These are phyloP conservation scores for Selaginella moellendorffii DNA, from an alignment of 75 land plant genomes.

Conservation along the genomic window DNA sequence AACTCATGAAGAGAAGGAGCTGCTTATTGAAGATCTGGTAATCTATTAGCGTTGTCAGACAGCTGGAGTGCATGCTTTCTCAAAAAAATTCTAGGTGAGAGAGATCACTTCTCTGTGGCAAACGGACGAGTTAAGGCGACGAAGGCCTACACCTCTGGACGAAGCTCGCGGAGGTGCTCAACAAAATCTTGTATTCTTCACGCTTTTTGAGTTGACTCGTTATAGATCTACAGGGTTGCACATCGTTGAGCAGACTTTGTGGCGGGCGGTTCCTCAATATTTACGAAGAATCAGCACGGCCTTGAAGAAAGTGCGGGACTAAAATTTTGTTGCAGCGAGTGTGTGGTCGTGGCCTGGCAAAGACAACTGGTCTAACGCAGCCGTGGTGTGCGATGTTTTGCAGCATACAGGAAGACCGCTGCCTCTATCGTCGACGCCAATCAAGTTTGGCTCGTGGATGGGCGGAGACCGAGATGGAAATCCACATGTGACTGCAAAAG, in stretches of 20 bases:
- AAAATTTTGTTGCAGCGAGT: not conserved
- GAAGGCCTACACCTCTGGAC: slow-evolving; percentile 86
- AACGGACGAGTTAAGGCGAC: slow-evolving; percentile 87
- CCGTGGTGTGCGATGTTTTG: not conserved
- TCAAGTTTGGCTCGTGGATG: slow-evolving; percentile 28
- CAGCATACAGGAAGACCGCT: not conserved
- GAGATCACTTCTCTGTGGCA: slow-evolving; percentile 87
- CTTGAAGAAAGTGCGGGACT: not conserved
- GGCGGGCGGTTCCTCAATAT: slow-evolving; percentile 3
- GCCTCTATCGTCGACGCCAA: not conserved
- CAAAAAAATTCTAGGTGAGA: slow-evolving; percentile 37
- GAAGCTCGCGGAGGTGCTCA: slow-evolving; percentile 76
- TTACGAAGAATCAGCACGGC: slow-evolving; percentile 2
- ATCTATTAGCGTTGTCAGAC: not conserved
- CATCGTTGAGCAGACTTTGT: slow-evolving; percentile 6
- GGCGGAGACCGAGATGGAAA: slow-evolving; percentile 29
- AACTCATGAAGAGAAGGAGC: slow-evolving; percentile 4
- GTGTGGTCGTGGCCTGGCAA: too few species aligned
- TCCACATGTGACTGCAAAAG: slow-evolving; percentile 13
- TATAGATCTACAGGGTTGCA: not conserved
- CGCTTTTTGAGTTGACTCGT: too few species aligned
- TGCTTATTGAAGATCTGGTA: slow-evolving; percentile 10
- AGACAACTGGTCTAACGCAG: too few species aligned
- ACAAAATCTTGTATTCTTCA: too few species aligned
- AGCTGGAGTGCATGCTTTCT: not conserved